These are phyloP conservation scores for Meyerozyma carpophila DNA, from an alignment of 1,139 yeast genomes.

Conservation along the genomic window DNA sequence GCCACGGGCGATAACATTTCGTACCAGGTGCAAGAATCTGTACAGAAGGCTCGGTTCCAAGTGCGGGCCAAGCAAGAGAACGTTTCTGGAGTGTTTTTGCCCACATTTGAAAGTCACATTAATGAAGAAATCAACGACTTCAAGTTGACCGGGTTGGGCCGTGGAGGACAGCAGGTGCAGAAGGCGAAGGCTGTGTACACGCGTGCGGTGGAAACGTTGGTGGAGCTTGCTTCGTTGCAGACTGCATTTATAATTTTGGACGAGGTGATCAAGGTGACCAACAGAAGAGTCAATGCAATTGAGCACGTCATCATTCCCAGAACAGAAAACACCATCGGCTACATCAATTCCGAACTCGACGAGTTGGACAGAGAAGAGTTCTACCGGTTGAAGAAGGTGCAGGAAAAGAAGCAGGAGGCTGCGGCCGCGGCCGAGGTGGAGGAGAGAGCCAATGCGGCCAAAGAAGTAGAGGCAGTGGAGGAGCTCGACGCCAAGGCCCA, in stretches of 20 bases:
- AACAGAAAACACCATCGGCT: constrained; percentile 89
- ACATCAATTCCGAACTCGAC: constrained; percentile 93
- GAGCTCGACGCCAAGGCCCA: constrained; percentile 5
- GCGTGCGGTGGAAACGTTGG: constrained; percentile 92
- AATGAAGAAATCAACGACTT: constrained; percentile 87
- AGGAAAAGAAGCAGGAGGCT: constrained; percentile 88
- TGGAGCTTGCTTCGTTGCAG: constrained; percentile 89
- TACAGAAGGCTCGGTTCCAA: constrained; percentile 82
- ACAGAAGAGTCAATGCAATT: constrained; percentile 97
- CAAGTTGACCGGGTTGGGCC: constrained; percentile 92
- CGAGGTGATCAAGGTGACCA: constrained; percentile 95
- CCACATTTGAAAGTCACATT: constrained; percentile 82
- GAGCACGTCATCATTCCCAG: constrained; percentile 98
- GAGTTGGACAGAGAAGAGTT: constrained; percentile 98
- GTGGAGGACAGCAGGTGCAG: constrained; percentile 98
- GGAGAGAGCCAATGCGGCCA: constrained; percentile 19
- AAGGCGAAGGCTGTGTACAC: constrained; percentile 90
- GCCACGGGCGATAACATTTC: constrained; percentile 96
- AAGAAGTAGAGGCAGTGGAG: constrained; percentile 5
- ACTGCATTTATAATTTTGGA: constrained; percentile 95
- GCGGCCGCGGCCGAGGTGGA: constrained; percentile 61
- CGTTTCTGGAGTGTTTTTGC: constrained; percentile 92
- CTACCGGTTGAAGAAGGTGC: constrained; percentile 92
- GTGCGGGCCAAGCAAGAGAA: constrained; percentile 92
- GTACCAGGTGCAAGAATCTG: constrained; percentile 93